Conservation (phyloP, 768 basidiomycete genomes). For the Dioszegia crocea region DNA sequence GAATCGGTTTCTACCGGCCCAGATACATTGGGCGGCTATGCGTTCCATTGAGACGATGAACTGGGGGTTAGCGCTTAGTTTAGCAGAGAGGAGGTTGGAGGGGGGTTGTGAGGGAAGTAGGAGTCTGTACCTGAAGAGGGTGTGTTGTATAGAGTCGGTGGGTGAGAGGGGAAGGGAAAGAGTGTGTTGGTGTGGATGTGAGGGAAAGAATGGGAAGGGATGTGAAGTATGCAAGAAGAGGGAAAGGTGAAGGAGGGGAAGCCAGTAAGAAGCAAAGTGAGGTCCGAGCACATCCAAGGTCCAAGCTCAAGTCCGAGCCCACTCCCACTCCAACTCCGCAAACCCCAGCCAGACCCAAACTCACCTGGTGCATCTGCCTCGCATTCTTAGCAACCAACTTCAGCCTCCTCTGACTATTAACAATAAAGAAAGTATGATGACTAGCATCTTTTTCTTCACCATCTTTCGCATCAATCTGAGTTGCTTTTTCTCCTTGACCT, state of each 20-base stretch:
- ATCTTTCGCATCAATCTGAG: constrained; percentile 50
- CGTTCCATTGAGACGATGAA: constrained; percentile 90
- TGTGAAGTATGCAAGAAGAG: background rate
- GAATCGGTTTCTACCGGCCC: constrained; percentile 76
- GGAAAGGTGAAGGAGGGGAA: background rate
- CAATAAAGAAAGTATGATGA: constrained; percentile 89
- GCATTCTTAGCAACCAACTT: constrained; percentile 85
- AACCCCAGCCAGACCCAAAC: background rate
- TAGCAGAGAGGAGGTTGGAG: background rate
- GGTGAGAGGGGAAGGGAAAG: too few relatives aligned
- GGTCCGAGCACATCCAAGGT: too few relatives aligned
- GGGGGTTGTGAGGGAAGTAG: background rate
- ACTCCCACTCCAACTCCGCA: too few relatives aligned
- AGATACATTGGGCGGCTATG: constrained; percentile 70
- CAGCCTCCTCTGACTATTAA: constrained; percentile 82
- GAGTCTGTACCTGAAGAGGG: too few relatives aligned
- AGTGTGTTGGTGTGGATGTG: too few relatives aligned
- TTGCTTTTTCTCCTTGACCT: constrained; percentile 52
- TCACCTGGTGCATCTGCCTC: constrained; percentile 13
- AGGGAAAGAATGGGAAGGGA: background rate
- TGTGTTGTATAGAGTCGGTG: too few relatives aligned
- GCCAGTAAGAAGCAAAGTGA: background rate
- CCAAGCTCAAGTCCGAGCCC: too few relatives aligned
- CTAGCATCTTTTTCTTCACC: constrained; percentile 63
- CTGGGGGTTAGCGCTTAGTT: constrained; percentile 47